Percentiles rank a stretch among this genome's conserved stretches.
phyloP scores from a whole-genome alignment of 176 grass and related monocot species.

The Cenchrus fungigraminus region DNA sequence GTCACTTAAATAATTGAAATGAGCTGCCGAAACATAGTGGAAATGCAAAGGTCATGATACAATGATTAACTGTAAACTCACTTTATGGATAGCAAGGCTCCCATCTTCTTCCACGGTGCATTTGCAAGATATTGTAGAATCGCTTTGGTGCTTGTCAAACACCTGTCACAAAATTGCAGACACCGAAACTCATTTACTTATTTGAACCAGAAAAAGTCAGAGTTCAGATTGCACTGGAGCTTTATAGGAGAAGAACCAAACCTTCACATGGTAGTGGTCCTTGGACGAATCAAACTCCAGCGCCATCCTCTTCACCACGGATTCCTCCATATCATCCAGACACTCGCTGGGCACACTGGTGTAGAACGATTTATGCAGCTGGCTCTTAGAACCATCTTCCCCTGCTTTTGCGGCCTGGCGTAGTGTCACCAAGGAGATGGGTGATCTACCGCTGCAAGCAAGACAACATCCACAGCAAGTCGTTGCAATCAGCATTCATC shows the following conservation, averaged over 20 bases:
- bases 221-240: not conserved
- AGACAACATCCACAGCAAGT: not conserved
- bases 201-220: not conserved
- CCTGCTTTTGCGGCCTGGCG: slow-evolving; percentile 31
- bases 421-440: slow-evolving; percentile 33
- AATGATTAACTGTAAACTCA: slow-evolving; percentile 28
- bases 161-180: slow-evolving; percentile 46
- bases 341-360: slow-evolving; percentile 36
- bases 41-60: too few relatives aligned
- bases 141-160: slow-evolving; percentile 57
- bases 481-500: not conserved
- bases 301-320: slow-evolving; percentile 21
- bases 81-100: slow-evolving; percentile 62
- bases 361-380: slow-evolving; percentile 44
- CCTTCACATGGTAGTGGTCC: slow-evolving; percentile 54
- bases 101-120: slow-evolving; percentile 57
- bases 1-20: not conserved
- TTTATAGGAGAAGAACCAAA: not conserved
- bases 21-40: not conserved
- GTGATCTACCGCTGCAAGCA: slow-evolving; percentile 15
- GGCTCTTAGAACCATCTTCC: slow-evolving; percentile 43
- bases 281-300: slow-evolving; percentile 42
- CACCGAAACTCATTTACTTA: not conserved
- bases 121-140: slow-evolving; percentile 70
- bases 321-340: slow-evolving; percentile 37